Conservation (phyloP, 2,329 filamentous ascomycete genomes). For the Akanthomyces muscarius region DNA sequence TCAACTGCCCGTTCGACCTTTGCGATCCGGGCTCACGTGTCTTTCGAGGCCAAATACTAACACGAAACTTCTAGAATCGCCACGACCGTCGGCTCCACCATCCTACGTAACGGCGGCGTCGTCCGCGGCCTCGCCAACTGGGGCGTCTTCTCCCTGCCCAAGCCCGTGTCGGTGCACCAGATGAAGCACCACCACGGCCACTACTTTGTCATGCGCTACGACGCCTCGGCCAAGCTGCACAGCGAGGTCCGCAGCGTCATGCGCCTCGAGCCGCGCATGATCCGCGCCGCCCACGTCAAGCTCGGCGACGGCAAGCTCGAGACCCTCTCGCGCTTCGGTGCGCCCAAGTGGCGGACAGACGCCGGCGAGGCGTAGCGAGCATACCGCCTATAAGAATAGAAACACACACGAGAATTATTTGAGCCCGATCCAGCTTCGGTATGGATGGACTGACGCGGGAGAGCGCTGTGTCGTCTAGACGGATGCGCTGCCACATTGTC, state of each 20-base stretch:
- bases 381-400: too few species aligned
- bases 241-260: conserved; percentile 70
- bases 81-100: conserved; percentile 73
- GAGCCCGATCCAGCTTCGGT: neutral
- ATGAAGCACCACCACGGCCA: conserved; percentile 79
- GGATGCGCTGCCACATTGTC: neutral
- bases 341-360: conserved; percentile 45
- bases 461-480: neutral
- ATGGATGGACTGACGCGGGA: too few species aligned
- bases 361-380: conserved; percentile 28
- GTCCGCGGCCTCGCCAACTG: conserved; percentile 92
- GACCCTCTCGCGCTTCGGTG: conserved; percentile 47
- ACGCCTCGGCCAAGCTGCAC: conserved; percentile 70
- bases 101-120: conserved; percentile 81
- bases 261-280: conserved; percentile 82
- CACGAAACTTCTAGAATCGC: conserved; percentile 63
- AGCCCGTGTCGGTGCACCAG: conserved; percentile 74
- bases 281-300: conserved; percentile 82
- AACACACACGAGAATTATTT: too few species aligned
- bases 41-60: conserved; percentile 18
- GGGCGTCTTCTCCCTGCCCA: conserved; percentile 86
- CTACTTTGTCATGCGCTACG: conserved; percentile 98
- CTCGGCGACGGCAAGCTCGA: conserved; percentile 62
- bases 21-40: neutral
- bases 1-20: neutral